Conservation (phyloP, 345 rosid genomes). For the Eucalyptus virginea region DNA sequence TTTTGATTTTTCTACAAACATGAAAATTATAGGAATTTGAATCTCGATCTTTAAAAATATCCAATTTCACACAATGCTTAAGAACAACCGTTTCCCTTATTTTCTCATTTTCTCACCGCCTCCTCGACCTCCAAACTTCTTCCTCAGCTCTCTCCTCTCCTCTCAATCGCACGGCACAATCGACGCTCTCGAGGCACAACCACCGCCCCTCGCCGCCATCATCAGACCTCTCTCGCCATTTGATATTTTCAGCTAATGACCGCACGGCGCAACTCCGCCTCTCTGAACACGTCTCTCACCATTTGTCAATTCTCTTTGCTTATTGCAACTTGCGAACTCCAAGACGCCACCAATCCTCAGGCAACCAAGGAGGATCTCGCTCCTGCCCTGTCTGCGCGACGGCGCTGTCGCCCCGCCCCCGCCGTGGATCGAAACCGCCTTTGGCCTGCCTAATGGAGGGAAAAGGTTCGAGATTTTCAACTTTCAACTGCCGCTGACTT, state of each 20-base stretch:
- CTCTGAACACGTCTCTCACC: neutral
- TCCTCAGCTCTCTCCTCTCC: neutral
- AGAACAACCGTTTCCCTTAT: neutral
- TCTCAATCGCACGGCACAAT: neutral
- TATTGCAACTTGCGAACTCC: neutral
- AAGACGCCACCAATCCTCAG: neutral
- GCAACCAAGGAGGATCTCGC: neutral
- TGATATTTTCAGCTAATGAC: neutral
- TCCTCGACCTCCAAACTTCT: neutral
- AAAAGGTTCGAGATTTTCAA: neutral
- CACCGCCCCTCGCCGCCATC: neutral
- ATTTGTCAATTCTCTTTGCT: neutral
- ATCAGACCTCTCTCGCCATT: neutral
- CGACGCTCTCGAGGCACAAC: neutral
- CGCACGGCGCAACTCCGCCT: neutral
- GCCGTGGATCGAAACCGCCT: neutral
- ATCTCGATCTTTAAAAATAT: neutral
- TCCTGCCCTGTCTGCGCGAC: neutral
- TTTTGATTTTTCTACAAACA: neutral
- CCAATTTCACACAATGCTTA: neutral
- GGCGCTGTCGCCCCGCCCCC: neutral
- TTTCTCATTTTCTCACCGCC: neutral
- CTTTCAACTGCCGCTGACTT: neutral
- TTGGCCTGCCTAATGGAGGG: neutral
- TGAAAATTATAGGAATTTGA: neutral